Base-by-base conservation (phyloP, 352 stramenopile species). In the Peronospora belbahrii region DNA sequence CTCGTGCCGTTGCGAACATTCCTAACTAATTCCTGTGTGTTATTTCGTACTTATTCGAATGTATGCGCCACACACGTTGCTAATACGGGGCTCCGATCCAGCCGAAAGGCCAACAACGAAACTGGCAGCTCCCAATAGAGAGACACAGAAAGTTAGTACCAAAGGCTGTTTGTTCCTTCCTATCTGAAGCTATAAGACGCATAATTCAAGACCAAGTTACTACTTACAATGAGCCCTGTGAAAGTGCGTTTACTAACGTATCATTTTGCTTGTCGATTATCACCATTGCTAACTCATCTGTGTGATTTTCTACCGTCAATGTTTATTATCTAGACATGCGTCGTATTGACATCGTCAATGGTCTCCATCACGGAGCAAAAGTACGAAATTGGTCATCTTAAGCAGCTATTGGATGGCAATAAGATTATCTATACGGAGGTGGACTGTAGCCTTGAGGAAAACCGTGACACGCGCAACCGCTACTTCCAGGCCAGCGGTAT, bases 401-500 rank as follows among this genome's bases (percentile, higher is more conserved):
- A 79, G 59, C 73, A 84, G 57, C 62, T 92, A 14, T 60, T 92
- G 35, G 62, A 78, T 18, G 80, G 74, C 58, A 85, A 85, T 53
- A 65, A 62, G 36, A 88, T 93, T 55, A 45, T 58, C 18, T 88
- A 73, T 56, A 77, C 59, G 39, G 75, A 89, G 48, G 52, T 93
- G 46, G 82, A 93, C 64, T 89, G 82, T 61, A 83, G 73, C 27
- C 56, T 76, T 22, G 83, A 90, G 50, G 77, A 88, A 47, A 88
- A 89, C 59, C 80, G 74, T 20, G 70, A 70, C 31, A 67, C 59
- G 35, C 83, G 83, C 30, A 77, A 94, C 62, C 52, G 34, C 15
- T 88, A 89, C 60, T 92, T 94, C 43, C 60, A 83, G 40, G 65
- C 62, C 51, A 92, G 81, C 47, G 70, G 74, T 45, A 74, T 92